phyloP scores from a whole-genome alignment of 208 protist genomes.

The Leishmania arabica region DNA sequence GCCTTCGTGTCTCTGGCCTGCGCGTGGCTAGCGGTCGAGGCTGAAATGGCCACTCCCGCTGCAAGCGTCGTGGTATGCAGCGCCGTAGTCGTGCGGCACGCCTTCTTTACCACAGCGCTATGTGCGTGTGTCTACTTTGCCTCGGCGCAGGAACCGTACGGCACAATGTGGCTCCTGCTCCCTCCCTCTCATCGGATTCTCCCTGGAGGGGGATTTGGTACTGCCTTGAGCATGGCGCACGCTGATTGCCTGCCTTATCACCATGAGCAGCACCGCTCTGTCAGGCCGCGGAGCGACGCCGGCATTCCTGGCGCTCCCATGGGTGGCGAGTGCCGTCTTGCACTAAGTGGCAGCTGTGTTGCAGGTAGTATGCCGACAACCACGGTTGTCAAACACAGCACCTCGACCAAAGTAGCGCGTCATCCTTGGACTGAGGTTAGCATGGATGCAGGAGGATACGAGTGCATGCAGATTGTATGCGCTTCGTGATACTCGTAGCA shows the following conservation, averaged over 20 bases:
- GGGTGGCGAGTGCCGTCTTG: neutral
- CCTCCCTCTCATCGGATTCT: constrained; percentile 9
- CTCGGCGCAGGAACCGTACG: neutral
- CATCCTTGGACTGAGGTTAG: neutral
- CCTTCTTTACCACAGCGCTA: constrained; percentile 11
- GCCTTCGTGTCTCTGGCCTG: constrained; percentile 11
- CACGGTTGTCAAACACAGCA: neutral
- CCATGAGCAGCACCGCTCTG: neutral
- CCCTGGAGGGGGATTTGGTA: constrained; percentile 1
- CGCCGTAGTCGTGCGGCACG: constrained; percentile 9
- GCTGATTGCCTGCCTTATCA: neutral
- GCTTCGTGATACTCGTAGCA: neutral
- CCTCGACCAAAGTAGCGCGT: neutral
- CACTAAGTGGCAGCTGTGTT: neutral
- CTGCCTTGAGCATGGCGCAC: neutral
- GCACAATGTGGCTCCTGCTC: constrained; percentile 6
- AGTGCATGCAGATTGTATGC: neutral
- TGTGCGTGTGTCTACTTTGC: constrained; percentile 13
- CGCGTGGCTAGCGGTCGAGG: constrained; percentile 16
- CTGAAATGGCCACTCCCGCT: neutral
- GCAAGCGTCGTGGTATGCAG: neutral
- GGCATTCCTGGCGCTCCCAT: constrained; percentile 2
- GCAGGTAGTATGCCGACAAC: neutral
- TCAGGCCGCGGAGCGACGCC: neutral
- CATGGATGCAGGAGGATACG: neutral